Percentiles rank a stretch among this genome's conserved stretches.
phyloP scores from a whole-genome alignment of 202 grass and related monocot genomes.

The Zizania palustris region DNA sequence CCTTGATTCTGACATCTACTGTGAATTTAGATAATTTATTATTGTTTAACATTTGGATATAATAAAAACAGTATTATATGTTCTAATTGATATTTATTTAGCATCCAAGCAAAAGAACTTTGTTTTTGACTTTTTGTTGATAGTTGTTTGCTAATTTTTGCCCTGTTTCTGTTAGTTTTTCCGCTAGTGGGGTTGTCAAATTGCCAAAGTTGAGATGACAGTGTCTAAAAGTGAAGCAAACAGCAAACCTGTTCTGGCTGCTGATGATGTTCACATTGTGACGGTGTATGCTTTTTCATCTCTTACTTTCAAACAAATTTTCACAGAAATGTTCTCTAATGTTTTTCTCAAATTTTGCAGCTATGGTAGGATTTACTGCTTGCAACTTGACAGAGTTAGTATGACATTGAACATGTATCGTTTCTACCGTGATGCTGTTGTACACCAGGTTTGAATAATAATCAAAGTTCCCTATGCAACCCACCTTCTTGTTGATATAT shows the following conservation, averaged over 20 bases:
- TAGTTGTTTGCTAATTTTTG: slow-evolving; percentile 10
- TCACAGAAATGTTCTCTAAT: slow-evolving; percentile 2
- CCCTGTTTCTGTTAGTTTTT: slow-evolving; percentile 68
- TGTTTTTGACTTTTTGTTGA: background rate
- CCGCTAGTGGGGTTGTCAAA: slow-evolving; percentile 79
- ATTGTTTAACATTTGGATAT: slow-evolving; percentile 5
- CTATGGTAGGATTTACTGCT: slow-evolving; percentile 96
- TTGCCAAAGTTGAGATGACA: slow-evolving; percentile 93
- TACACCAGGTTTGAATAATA: slow-evolving; percentile 79
- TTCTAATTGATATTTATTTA: background rate
- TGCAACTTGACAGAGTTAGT: slow-evolving; percentile 82
- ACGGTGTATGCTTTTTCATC: slow-evolving; percentile 65
- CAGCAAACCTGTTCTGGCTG: slow-evolving; percentile 84
- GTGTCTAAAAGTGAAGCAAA: slow-evolving; percentile 92
- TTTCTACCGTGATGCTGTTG: slow-evolving; percentile 98
- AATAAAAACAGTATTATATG: background rate
- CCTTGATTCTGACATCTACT: background rate
- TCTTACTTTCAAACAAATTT: background rate
- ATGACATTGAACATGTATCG: slow-evolving; percentile 85
- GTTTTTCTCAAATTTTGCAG: slow-evolving; percentile 61
- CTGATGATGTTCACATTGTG: slow-evolving; percentile 89
- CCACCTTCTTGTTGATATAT: slow-evolving; percentile 3
- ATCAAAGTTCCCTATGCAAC: slow-evolving; percentile 4
- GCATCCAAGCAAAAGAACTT: background rate
- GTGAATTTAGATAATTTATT: slow-evolving; percentile 13